These are phyloP conservation scores for Phytophthora tentaculata DNA, from an alignment of 352 stramenopile species.

Conservation along the genomic window DNA sequence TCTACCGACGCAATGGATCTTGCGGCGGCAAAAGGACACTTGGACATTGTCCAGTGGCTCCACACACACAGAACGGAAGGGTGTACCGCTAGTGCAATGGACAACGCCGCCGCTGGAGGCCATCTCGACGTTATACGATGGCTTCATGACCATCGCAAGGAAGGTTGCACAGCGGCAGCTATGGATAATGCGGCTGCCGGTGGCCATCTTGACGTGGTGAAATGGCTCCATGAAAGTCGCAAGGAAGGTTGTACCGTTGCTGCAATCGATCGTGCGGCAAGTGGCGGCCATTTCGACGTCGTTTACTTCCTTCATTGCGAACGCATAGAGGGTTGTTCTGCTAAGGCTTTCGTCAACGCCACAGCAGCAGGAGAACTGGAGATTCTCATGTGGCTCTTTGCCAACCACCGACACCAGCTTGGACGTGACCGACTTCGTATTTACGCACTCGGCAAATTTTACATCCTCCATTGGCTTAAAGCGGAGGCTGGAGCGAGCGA, in stretches of 20 bases:
- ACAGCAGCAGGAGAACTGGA: conserved; percentile 38
- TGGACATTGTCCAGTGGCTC: conserved; percentile 55
- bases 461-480: conserved; percentile 41
- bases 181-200: conserved; percentile 30
- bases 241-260: conserved; percentile 29
- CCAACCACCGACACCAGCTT: conserved; percentile 27
- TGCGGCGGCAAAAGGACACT: conserved; percentile 38
- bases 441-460: conserved; percentile 42
- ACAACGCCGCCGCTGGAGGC: conserved; percentile 18
- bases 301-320: conserved; percentile 31
- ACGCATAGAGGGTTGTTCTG: conserved; percentile 23
- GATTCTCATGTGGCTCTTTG: conserved; percentile 41
- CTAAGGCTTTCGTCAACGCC: conserved; percentile 38
- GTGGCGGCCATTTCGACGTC: conserved; percentile 26
- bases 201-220: conserved; percentile 24
- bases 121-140: conserved; percentile 34
- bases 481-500: conserved; percentile 21
- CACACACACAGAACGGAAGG: conserved; percentile 35
- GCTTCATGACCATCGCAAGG: conserved; percentile 30
- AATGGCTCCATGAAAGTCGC: conserved; percentile 23
- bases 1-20: conserved; percentile 32
- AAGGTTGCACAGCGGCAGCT: conserved; percentile 32
- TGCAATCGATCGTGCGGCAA: conserved; percentile 31
- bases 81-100: conserved; percentile 25
- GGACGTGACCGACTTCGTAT: conserved; percentile 38